phyloP scores from a whole-genome alignment of 306 rosid genomes.

The barrel medic (Medicago truncatula) region MtrunA17r5.0-ANR NC_053042.1:6101501-6102000 shows the following conservation, averaged over 20 bases:
- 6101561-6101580: too few relatives aligned
- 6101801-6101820: background rate
- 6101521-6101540: too few relatives aligned
- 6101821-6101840: slow-evolving; percentile 30
- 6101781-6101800: background rate
- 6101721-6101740: background rate
- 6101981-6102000: slow-evolving; percentile 36
- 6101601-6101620: too few relatives aligned
- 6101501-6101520: too few relatives aligned
- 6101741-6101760: slow-evolving; percentile 1
- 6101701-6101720: too few relatives aligned
- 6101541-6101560: too few relatives aligned
- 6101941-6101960: background rate
- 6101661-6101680: too few relatives aligned
- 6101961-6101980: slow-evolving; percentile 5
- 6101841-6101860: background rate
- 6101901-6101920: slow-evolving; percentile 27
- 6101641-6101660: too few relatives aligned
- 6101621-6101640: too few relatives aligned
- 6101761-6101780: slow-evolving; percentile 9
- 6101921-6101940: slow-evolving; percentile 29
- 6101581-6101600: too few relatives aligned
- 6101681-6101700: too few relatives aligned
- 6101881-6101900: background rate
- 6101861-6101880: slow-evolving; percentile 39